Evolutionary conservation across 331 rosid genomes (phyloP), one percentile per base, ranked within the genome.

Genomic region (Cydonia oblonga): DNA sequence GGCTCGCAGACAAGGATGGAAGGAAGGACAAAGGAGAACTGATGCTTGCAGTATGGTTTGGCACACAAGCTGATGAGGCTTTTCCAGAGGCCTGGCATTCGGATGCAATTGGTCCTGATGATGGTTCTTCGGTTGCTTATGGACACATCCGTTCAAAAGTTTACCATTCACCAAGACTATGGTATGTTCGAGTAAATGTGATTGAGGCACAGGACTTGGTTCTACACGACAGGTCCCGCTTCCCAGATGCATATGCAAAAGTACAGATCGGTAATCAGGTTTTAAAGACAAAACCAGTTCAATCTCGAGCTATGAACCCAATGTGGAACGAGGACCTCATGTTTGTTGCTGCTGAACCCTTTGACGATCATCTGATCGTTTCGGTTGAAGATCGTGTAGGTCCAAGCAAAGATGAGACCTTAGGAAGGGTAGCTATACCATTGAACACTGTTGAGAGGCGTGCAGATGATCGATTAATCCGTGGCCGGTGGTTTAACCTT

Each of bases 61-160:
- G 98, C 68, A 95, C 98, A 44, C 98, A 95, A 77, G 98, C 96
- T 54, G 98, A 95, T 60, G 98, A 89, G 80, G 96, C 97, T 64
- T 95, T 95, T 82, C 84, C 97, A 12, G 96, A 89, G 78, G 98
- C 98, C 42, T 91, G 97, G 97, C 97, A 93, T 84, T 93, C 98
- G n/a, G 98, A 93, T 82, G 86, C 97, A 46, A 76, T 86, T 71
- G 83, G 89, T 62, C 72, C 85, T 4, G 72, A 62, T 19, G 93
- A 82, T 40, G 82, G 25, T 61, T 74, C 89, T 74, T 76, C 88
- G 1, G 49, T 75, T 64, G 40, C 80, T 15, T 76, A 79, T 70
- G 74, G 87, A 28, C 90, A 85, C 58, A 64, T 67, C 22, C 88
- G 97, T 22, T 91, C 98, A 11, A 91, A 95, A 82, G 96, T 95